Base-by-base conservation (phyloP, 2,329 filamentous ascomycete genomes). In the Xylaria sp. region DNA sequence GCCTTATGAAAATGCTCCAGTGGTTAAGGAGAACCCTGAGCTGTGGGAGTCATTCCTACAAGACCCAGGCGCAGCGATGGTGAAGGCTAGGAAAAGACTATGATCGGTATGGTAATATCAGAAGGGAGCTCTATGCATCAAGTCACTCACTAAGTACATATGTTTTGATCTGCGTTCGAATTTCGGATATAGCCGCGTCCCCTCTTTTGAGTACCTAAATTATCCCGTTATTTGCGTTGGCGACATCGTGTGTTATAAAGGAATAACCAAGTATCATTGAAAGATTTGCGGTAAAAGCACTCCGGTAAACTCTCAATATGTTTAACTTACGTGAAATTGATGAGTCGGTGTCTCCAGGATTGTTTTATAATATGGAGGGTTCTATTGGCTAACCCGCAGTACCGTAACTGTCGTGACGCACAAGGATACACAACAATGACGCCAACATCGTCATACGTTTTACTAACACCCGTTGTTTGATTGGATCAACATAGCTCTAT, bases 21-120 rank as follows among this genome's bases (percentile, higher is more conserved):
- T 71, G 4, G 67, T 78, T 4, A 69, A 62, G 65, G 66, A 62
- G 48, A 73, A 78, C 46, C 62, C 61, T 6, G 69, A 72, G 46
- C 73, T 74, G 41, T 78, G 73, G 76, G 65, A 69, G 41, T 61
- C 69, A 15, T 76, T 76, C 66, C 39, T 77, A 9, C 64, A 72
- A 20, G 66, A 75, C 0, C 75, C 74, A 20, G 67, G 56, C 23
- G 13, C 75, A 7, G 72, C 59, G 1, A 66, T 76, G 39, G 67
- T 74, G 9, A 73, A 72, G 44, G 74, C 72, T 12, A 71, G 55
- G 50, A 74, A 74, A 66, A 71, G 63, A 68, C n/a, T 37, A 5
- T 54, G 13, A 62, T 60, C 28, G 9, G 23, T 6, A 7, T n/a
- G 34, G n/a, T 23, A 51, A 55, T 2, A 25, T 13, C 10, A 3